Percentiles rank a stretch among this genome's conserved stretches.
phyloP scores from a whole-genome alignment of 2,329 filamentous ascomycete genomes.

The Cordyceps cicadae region DNA sequence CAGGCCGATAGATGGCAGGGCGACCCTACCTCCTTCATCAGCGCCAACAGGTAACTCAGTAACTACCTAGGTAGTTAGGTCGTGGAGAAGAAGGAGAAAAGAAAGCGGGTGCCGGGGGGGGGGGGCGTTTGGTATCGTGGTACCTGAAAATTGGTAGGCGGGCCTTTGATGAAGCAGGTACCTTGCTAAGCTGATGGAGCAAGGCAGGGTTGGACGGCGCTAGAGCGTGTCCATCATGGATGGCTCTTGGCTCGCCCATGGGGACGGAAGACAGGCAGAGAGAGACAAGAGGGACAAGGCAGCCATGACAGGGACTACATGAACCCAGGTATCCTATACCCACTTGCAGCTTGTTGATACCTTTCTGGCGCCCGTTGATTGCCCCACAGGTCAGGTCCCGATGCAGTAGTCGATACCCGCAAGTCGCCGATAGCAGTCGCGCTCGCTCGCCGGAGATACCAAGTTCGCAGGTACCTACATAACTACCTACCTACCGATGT shows the following conservation, averaged over 20 bases:
- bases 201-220: neutral
- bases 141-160: neutral
- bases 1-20: neutral
- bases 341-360: slow-evolving; percentile 1
- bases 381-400: slow-evolving; percentile 7
- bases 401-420: slow-evolving; percentile 10
- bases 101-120: neutral
- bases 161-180: neutral
- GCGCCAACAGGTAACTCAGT: neutral
- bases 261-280: neutral
- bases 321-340: slow-evolving; percentile 1
- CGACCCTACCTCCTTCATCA: neutral
- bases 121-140: neutral
- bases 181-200: neutral
- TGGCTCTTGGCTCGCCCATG: neutral
- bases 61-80: neutral
- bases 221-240: neutral
- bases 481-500: neutral
- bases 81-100: slow-evolving; percentile 5
- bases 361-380: slow-evolving; percentile 1
- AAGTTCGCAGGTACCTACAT: neutral
- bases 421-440: neutral
- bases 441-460: neutral
- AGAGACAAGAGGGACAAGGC: neutral
- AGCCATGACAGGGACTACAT: neutral